Conservation (phyloP, 495 filamentous ascomycete genomes). For the Penicillium coffeae region DNA sequence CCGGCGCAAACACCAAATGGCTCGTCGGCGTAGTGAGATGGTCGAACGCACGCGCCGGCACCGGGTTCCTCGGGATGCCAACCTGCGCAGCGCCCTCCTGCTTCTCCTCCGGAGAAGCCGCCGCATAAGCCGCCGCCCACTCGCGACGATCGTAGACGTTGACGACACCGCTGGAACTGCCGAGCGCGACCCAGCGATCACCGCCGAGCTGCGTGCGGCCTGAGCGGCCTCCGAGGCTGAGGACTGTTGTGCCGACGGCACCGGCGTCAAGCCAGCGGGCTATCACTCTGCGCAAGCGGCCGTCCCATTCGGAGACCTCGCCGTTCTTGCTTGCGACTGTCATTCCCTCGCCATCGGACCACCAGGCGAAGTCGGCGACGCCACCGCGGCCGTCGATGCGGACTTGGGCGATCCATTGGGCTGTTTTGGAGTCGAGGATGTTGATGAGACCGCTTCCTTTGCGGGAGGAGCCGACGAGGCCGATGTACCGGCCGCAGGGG, state of each 20-base stretch:
- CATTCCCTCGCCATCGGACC: constrained; percentile 73
- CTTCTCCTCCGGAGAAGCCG: constrained; percentile 25
- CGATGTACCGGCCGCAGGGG: constrained; percentile 82
- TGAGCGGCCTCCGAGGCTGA: constrained; percentile 68
- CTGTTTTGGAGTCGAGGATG: constrained; percentile 71
- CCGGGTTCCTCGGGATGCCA: constrained; percentile 59
- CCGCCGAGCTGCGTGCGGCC: constrained; percentile 62
- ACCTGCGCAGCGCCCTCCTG: constrained; percentile 34
- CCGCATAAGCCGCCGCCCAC: constrained; percentile 44
- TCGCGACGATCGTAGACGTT: constrained; percentile 85
- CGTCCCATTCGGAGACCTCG: constrained; percentile 87
- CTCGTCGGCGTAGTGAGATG: constrained; percentile 82
- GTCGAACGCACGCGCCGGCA: constrained; percentile 67
- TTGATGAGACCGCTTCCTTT: constrained; percentile 89
- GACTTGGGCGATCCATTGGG: constrained; percentile 85
- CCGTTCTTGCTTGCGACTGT: constrained; percentile 79
- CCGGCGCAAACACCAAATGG: constrained; percentile 72
- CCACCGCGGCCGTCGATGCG: constrained; percentile 77
- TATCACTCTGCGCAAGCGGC: constrained; percentile 59
- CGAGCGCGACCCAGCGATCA: constrained; percentile 84
- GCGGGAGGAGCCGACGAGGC: constrained; percentile 66
- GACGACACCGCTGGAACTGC: constrained; percentile 77
- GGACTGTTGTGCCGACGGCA: constrained; percentile 75
- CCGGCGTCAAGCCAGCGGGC: constrained; percentile 89
- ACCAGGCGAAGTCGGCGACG: constrained; percentile 88